Evolutionary conservation across 2,329 filamentous ascomycete species (phyloP).

Genomic region (Trichoderma lentiforme): DNA sequence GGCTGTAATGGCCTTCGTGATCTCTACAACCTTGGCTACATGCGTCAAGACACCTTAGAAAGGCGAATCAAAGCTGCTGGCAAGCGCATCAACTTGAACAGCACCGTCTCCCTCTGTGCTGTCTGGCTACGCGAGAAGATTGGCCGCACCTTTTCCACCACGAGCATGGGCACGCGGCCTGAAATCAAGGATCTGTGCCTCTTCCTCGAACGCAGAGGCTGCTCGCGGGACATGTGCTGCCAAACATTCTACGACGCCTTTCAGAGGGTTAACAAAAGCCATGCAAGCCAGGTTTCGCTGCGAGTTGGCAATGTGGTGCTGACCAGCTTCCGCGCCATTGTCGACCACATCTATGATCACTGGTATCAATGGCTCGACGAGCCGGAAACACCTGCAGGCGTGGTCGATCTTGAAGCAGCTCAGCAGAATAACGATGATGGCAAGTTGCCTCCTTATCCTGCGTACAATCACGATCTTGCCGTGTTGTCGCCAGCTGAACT

Average conservation of each 20-base stretch:
- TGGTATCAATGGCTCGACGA: not conserved
- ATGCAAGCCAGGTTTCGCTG: not conserved
- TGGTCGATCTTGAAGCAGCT: not conserved
- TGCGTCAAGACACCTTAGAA: constrained; percentile 28
- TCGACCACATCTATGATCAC: not conserved
- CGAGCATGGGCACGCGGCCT: not conserved
- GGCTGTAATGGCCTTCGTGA: constrained; percentile 25
- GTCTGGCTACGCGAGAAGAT: constrained; percentile 29
- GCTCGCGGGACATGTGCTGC: constrained; percentile 9
- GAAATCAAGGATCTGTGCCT: not conserved
- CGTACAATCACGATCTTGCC: not conserved
- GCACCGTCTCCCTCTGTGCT: constrained; percentile 26
- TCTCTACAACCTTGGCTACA: constrained; percentile 23
- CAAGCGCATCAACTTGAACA: constrained; percentile 16
- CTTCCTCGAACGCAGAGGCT: constrained; percentile 2
- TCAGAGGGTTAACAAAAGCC: not conserved
- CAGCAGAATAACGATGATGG: not conserved
- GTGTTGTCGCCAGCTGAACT: not conserved
- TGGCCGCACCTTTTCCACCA: not conserved
- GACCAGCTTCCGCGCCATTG: not conserved
- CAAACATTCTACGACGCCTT: constrained; percentile 7
- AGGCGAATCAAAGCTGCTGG: constrained; percentile 20
- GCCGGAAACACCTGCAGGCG: not conserved
- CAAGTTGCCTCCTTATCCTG: not conserved
- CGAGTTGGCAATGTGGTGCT: not conserved